Percentiles rank a stretch among this genome's conserved stretches.
phyloP scores from a whole-genome alignment of 768 basidiomycete species.

The Suillus subaureus region DNA sequence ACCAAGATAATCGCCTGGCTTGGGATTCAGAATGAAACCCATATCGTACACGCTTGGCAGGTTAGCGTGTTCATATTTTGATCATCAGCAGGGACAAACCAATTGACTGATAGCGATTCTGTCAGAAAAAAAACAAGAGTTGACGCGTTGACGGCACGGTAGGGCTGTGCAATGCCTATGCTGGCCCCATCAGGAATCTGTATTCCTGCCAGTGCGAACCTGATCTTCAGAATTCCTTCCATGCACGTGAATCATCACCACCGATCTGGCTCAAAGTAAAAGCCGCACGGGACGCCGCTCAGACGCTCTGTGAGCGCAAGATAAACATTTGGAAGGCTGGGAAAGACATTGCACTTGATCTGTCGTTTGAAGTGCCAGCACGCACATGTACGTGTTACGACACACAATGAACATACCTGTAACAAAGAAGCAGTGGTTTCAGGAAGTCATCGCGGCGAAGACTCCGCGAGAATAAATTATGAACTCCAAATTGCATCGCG shows the following conservation, averaged over 20 bases:
- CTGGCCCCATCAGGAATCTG: not conserved
- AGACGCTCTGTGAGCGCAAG: not conserved
- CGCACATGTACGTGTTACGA: not conserved
- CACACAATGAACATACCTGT: not conserved
- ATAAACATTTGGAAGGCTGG: not conserved
- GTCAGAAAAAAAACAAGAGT: not conserved
- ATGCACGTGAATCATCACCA: not conserved
- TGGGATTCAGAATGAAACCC: not conserved
- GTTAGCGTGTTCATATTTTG: not conserved
- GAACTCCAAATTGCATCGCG: not conserved
- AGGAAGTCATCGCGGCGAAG: not conserved
- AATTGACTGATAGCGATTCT: not conserved
- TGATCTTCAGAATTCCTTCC: conserved; percentile 5
- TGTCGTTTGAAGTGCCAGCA: not conserved
- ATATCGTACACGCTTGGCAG: not conserved
- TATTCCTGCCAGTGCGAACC: not conserved
- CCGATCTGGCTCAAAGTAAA: not conserved
- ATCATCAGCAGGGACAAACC: not conserved
- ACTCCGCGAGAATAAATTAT: not conserved
- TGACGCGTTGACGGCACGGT: not conserved
- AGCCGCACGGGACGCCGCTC: not conserved
- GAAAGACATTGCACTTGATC: not conserved
- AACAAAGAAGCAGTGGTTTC: not conserved
- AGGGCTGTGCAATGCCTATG: not conserved
- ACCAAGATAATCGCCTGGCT: not conserved